Conservation (phyloP, 2,329 filamentous ascomycete genomes). For the Knufia petricola region DNA sequence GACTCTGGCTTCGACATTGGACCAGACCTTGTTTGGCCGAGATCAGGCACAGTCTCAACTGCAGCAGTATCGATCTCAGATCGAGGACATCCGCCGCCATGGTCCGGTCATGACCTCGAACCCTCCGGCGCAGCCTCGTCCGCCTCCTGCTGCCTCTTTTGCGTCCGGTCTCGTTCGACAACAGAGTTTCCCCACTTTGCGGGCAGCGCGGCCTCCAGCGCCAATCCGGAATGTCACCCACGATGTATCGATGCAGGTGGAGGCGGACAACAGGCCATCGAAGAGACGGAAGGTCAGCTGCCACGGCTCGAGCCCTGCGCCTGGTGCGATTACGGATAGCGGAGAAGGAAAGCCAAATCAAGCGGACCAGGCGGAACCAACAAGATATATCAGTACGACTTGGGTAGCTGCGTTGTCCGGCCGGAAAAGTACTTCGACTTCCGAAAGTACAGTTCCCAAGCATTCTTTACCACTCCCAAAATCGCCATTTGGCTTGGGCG, state of each 20-base stretch:
- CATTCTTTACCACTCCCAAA: background rate
- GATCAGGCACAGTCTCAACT: slow-evolving; percentile 1
- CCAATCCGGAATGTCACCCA: background rate
- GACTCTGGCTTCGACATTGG: background rate
- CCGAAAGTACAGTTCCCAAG: background rate
- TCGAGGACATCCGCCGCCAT: slow-evolving; percentile 17
- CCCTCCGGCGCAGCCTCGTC: slow-evolving; percentile 22
- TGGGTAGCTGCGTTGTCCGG: background rate
- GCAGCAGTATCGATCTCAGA: background rate
- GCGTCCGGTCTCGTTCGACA: background rate
- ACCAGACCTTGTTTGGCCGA: background rate
- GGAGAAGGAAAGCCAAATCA: background rate
- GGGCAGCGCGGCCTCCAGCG: background rate
- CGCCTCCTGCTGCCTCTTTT: slow-evolving; percentile 15
- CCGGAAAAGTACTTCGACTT: background rate
- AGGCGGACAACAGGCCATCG: slow-evolving; percentile 34
- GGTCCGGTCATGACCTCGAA: slow-evolving; percentile 23
- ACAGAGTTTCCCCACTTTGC: background rate
- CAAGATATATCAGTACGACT: background rate
- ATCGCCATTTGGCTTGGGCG: background rate
- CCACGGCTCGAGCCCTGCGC: slow-evolving; percentile 3
- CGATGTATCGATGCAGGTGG: slow-evolving; percentile 25
- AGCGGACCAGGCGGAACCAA: background rate
- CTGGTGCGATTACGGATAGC: background rate
- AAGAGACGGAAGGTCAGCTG: slow-evolving; percentile 26